Percentiles rank a stretch among this genome's conserved stretches.
These are phyloP conservation scores for Cordyceps fumosorosea DNA, from an alignment of 2,329 filamentous ascomycete genomes.

Conservation along the genomic window DNA sequence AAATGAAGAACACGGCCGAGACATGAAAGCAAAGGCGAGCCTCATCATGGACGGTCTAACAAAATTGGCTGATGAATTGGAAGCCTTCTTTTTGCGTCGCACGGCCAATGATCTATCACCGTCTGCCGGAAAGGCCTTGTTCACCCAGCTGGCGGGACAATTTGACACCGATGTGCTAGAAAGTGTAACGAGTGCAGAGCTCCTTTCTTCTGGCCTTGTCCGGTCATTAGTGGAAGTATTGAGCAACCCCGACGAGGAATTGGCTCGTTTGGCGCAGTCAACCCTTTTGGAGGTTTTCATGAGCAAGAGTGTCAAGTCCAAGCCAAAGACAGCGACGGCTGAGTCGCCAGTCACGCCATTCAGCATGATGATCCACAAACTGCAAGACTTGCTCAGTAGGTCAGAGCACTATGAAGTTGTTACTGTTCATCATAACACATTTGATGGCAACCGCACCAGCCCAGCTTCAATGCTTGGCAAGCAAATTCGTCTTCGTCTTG, in stretches of 20 bases:
- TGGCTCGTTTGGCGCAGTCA: constrained; percentile 63
- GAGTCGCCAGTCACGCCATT: constrained; percentile 77
- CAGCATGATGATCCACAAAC: constrained; percentile 83
- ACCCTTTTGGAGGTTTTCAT: constrained; percentile 92
- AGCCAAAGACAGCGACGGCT: constrained; percentile 54
- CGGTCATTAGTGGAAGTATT: constrained; percentile 77
- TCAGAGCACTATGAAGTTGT: constrained; percentile 98
- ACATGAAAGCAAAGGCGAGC: constrained; percentile 71
- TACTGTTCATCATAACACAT: constrained; percentile 87
- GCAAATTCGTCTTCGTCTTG: constrained; percentile 81
- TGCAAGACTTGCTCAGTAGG: constrained; percentile 91
- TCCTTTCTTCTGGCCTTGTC: constrained; percentile 86
- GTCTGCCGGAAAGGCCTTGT: constrained; percentile 57
- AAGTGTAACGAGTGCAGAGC: constrained; percentile 90
- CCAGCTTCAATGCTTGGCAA: constrained; percentile 95
- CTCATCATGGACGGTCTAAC: constrained; percentile 70
- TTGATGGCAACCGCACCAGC: constrained; percentile 84
- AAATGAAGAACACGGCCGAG: constrained; percentile 61
- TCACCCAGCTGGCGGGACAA: constrained; percentile 68
- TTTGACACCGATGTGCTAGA: constrained; percentile 86
- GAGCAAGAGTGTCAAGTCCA: constrained; percentile 62
- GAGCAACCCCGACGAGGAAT: constrained; percentile 57
- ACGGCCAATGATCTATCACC: constrained; percentile 38
- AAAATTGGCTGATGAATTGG: constrained; percentile 63
- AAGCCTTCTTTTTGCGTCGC: constrained; percentile 59